These are phyloP conservation scores for Lentinula raphanica DNA, from an alignment of 768 basidiomycete species.

Conservation along the genomic window DNA sequence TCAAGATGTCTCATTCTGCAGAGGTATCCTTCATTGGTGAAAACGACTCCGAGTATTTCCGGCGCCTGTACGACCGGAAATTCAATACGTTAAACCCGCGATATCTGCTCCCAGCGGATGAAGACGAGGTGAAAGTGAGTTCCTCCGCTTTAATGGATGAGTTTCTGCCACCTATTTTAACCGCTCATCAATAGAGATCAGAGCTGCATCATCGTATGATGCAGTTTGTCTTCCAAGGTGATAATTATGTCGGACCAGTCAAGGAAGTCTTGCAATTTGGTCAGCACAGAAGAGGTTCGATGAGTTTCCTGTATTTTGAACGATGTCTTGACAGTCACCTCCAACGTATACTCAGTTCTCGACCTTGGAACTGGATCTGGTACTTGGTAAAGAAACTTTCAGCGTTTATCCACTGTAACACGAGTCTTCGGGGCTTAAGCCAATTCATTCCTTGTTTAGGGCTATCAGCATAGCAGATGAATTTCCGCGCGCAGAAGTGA, in stretches of 20 bases:
- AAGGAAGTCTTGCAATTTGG: slow-evolving; percentile 50
- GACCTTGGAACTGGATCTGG: slow-evolving; percentile 70
- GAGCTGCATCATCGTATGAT: slow-evolving; percentile 60
- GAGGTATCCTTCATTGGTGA: slow-evolving; percentile 32
- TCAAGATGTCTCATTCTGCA: slow-evolving; percentile 14
- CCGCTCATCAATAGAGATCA: slow-evolving; percentile 46
- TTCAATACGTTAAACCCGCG: slow-evolving; percentile 50
- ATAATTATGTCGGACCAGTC: slow-evolving; percentile 64
- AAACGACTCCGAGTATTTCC: slow-evolving; percentile 46
- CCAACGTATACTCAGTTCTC: slow-evolving; percentile 37
- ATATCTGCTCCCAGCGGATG: slow-evolving; percentile 64
- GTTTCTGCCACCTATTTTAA: neutral
- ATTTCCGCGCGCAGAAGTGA: slow-evolving; percentile 60
- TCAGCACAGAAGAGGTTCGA: slow-evolving; percentile 35
- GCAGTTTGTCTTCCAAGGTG: slow-evolving; percentile 60
- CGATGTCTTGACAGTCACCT: slow-evolving; percentile 5
- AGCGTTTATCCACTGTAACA: neutral
- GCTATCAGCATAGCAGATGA: slow-evolving; percentile 72
- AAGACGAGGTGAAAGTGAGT: slow-evolving; percentile 57
- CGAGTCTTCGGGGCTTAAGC: neutral
- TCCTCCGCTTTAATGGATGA: neutral
- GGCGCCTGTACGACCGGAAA: slow-evolving; percentile 43
- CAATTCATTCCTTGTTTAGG: slow-evolving; percentile 30
- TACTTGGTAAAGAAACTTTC: slow-evolving; percentile 40
- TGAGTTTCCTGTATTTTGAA: slow-evolving; percentile 7